Evolutionary conservation across 768 basidiomycete species (phyloP), one percentile per base, ranked within the genome.

Genomic region (Sarcodon sp.): DNA sequence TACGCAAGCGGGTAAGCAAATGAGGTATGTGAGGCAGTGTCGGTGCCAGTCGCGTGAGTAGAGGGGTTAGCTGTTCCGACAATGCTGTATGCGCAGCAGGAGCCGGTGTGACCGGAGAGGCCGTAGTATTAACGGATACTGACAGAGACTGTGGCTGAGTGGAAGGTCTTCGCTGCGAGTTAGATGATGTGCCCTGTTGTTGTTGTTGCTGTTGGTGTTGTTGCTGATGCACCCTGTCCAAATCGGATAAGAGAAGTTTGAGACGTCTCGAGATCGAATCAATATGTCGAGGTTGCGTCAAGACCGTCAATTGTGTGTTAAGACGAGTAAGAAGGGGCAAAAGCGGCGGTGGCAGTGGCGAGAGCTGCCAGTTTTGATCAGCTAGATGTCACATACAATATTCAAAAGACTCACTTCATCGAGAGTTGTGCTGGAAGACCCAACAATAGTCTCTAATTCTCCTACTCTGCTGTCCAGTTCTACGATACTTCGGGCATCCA

Each of bases 271-370:
- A 93, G 52, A 97, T 86, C 9, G 90, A 87, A 63, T 99, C 96
- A 45, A 98, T 82, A 59, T 98, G 92, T 12, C 93, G 80, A 0
- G 96, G 94, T 66, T 97, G 92, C 0, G 94, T 88, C 43, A 99
- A 79, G 12, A 97, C 71, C 6, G 81, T 77, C 18, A 98, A 69
- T 60, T 96, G 91, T 16, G 79, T 78, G 58, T 88, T 90, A 39
- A 97, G 77, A 39, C 87, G 79, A 13, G 77, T 76, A 47, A 97
- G 72, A 44, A 87, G 75, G 0, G 88, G 83, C 3, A 96, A 67
- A n/a, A 97, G 70, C 3, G 88, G 87, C 5, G 83, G 73, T 0
- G 87, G 83, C 13, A 90, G 70, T 1, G 82, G 81, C 0, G 84
- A 76, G 1, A 75, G 68, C 86, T 88, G 52, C 33, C 41, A 41